Percentiles rank a stretch among this genome's conserved stretches.
Evolutionary conservation across 768 basidiomycete species (phyloP).

Genomic region (Hebeloma cylindrosporum): DNA sequence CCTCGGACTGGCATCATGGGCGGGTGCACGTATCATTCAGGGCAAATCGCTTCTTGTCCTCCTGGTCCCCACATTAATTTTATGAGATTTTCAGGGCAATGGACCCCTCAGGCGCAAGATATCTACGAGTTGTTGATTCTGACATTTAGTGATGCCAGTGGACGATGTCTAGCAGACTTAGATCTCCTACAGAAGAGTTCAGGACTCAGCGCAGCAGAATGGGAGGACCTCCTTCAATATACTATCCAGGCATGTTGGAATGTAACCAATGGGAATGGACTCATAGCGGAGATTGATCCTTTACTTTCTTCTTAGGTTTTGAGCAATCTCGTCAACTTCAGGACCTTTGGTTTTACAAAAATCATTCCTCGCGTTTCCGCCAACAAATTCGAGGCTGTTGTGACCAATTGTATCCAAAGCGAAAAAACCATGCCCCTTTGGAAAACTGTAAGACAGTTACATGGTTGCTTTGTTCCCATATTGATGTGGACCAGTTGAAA

Average conservation of each 20-base stretch:
- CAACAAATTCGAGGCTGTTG: conserved; percentile 61
- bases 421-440: conserved; percentile 58
- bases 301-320: conserved; percentile 37
- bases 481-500: conserved; percentile 49
- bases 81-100: conserved; percentile 49
- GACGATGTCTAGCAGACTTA: conserved; percentile 59
- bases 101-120: conserved; percentile 68
- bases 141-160: conserved; percentile 58
- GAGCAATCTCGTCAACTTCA: conserved; percentile 73
- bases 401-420: conserved; percentile 60
- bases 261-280: neutral
- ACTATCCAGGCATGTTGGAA: conserved; percentile 56
- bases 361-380: conserved; percentile 70
- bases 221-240: conserved; percentile 72
- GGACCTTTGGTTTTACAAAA: conserved; percentile 83
- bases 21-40: conserved; percentile 81
- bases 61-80: neutral
- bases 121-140: conserved; percentile 73
- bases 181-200: conserved; percentile 50
- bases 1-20: conserved; percentile 74
- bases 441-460: conserved; percentile 46
- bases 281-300: neutral
- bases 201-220: conserved; percentile 57
- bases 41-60: conserved; percentile 22
- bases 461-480: neutral